These are phyloP conservation scores for Pyricularia sp. DNA, from an alignment of 2,329 filamentous ascomycete genomes.

Conservation along the genomic window DNA sequence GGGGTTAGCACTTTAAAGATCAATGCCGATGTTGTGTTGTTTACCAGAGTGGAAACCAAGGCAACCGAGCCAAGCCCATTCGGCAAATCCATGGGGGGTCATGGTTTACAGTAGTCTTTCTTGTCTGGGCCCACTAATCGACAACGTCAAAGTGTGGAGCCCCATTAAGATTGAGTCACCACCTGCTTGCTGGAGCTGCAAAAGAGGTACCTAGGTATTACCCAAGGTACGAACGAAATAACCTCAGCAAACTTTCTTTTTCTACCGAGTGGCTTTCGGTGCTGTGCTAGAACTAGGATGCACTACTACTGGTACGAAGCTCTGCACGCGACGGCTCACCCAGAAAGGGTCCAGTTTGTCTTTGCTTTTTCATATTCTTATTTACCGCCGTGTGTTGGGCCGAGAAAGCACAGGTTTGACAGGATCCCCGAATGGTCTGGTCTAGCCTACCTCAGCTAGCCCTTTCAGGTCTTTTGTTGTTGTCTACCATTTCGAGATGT, in stretches of 20 bases:
- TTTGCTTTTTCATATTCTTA: neutral
- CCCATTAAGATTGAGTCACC: neutral
- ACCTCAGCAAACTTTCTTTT: neutral
- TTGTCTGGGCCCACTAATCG: neutral
- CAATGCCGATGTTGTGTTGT: neutral
- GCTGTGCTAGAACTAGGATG: too few relatives aligned
- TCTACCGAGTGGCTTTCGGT: too few relatives aligned
- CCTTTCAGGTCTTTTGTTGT: neutral
- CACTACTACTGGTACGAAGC: too few relatives aligned
- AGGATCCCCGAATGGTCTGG: too few relatives aligned
- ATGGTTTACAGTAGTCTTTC: neutral
- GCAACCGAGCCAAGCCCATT: slow-evolving; percentile 1
- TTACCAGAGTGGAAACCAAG: slow-evolving; percentile 2
- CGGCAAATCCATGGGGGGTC: neutral
- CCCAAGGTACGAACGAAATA: neutral
- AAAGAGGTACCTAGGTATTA: too few relatives aligned
- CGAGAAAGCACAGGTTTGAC: neutral
- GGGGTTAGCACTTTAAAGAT: neutral
- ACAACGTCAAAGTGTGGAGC: neutral
- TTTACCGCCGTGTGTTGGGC: neutral
- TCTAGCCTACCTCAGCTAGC: too few relatives aligned
- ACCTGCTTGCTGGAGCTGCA: neutral
- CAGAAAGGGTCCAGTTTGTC: neutral
- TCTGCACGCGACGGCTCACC: too few relatives aligned
- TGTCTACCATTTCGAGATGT: neutral